phyloP scores from a whole-genome alignment of 2,329 filamentous ascomycete genomes.

The Pestalotiopsis sp. region DNA sequence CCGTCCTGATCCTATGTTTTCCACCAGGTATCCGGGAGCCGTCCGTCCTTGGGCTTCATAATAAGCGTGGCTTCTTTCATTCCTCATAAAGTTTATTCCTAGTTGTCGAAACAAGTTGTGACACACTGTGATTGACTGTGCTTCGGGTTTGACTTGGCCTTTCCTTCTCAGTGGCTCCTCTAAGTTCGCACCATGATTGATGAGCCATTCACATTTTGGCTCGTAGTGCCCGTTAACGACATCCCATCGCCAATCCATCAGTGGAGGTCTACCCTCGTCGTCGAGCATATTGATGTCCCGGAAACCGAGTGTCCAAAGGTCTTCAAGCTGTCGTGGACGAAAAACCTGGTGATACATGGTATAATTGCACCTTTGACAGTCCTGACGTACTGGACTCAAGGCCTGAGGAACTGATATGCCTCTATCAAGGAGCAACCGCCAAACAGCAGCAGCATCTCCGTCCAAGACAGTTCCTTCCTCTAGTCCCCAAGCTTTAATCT shows the following conservation, averaged over 20 bases:
- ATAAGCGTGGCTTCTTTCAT: not conserved
- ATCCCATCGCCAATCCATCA: not conserved
- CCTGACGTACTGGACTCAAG: not conserved
- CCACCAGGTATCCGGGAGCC: not conserved
- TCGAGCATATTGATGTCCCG: not conserved
- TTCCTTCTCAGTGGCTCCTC: not conserved
- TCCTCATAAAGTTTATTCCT: no score
- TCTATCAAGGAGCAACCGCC: not conserved
- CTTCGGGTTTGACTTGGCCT: not conserved
- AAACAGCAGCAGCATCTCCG: not conserved
- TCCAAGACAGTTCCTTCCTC: not conserved
- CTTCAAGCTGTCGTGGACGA: not conserved
- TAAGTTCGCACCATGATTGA: not conserved
- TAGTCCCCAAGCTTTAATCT: not conserved
- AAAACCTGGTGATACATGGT: not conserved
- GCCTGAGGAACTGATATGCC: not conserved
- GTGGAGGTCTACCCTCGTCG: not conserved
- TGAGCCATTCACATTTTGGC: not conserved
- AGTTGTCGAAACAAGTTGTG: not conserved
- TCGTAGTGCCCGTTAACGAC: not conserved
- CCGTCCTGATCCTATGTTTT: not conserved
- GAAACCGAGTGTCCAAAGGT: not conserved
- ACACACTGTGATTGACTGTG: not conserved
- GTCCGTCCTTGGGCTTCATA: not conserved
- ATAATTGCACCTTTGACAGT: not conserved